phyloP scores from a whole-genome alignment of 768 basidiomycete species.

The Pisolithus tinctorius region DNA sequence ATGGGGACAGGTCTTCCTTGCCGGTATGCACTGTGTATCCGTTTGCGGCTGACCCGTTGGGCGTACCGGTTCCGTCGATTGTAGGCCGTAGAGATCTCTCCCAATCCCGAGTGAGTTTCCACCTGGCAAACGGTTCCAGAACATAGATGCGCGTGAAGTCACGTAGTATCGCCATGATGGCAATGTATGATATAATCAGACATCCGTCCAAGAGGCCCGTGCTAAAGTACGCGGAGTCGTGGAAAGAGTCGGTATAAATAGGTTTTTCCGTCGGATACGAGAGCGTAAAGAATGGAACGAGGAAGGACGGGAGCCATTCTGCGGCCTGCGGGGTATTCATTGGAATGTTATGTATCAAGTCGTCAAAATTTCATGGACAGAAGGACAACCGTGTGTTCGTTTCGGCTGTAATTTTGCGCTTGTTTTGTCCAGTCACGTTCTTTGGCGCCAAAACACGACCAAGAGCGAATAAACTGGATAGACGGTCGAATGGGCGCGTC shows the following conservation, averaged over 20 bases:
- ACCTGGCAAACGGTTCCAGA: constrained; percentile 75
- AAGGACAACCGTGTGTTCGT: constrained; percentile 6
- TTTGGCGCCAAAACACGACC: constrained; percentile 19
- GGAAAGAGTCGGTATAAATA: constrained; percentile 62
- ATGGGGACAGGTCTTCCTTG: constrained; percentile 10
- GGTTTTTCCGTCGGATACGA: constrained; percentile 62
- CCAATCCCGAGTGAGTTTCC: constrained; percentile 61
- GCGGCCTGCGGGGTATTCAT: constrained; percentile 33
- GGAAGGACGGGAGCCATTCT: constrained; percentile 43
- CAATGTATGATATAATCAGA: constrained; percentile 74
- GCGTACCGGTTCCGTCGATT: constrained; percentile 1
- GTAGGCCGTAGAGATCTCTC: constrained; percentile 14
- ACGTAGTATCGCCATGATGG: constrained; percentile 80
- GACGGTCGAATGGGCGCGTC: constrained; percentile 1
- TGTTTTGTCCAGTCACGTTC: constrained; percentile 29
- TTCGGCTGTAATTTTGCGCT: constrained; percentile 19
- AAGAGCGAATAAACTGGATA: constrained; percentile 7
- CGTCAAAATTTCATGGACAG: constrained; percentile 32
- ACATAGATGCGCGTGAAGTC: constrained; percentile 69
- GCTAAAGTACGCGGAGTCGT: constrained; percentile 58
- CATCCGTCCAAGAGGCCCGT: constrained; percentile 76
- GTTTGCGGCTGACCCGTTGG: constrained; percentile 18
- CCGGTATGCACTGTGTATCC: constrained; percentile 25
- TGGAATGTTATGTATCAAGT: constrained; percentile 18
- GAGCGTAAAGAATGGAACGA: constrained; percentile 66